Evolutionary conservation across 2,329 filamentous ascomycete genomes (phyloP).

Genomic region (Sporothrix protearum): DNA sequence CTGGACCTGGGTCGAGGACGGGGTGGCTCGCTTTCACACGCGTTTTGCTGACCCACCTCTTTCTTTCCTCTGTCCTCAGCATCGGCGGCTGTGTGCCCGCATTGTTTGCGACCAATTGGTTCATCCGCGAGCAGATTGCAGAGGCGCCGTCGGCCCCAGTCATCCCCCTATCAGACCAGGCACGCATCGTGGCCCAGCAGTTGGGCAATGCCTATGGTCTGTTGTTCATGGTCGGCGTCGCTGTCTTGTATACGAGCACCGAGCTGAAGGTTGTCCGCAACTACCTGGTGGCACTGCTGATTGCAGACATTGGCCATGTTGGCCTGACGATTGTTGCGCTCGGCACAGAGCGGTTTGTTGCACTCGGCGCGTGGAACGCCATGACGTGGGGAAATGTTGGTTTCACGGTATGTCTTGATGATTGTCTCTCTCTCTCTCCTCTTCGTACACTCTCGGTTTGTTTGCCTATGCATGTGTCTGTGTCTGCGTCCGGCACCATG

Average conservation of each 20-base stretch:
- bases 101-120: conserved; percentile 56
- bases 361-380: conserved; percentile 60
- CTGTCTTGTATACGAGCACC: conserved; percentile 59
- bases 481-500: not conserved
- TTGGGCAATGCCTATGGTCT: conserved; percentile 68
- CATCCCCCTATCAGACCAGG: conserved; percentile 40
- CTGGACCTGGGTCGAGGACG: not conserved
- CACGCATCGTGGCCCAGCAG: conserved; percentile 60
- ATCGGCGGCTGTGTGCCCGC: conserved; percentile 57
- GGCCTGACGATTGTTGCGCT: conserved; percentile 58
- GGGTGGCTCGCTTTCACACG: not conserved
- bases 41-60: not conserved
- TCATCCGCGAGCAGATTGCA: conserved; percentile 60
- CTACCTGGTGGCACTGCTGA: conserved; percentile 62
- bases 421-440: not conserved
- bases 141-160: conserved; percentile 36
- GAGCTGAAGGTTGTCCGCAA: conserved; percentile 64
- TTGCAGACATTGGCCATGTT: conserved; percentile 66
- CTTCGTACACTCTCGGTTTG: too few species aligned
- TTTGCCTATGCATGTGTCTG: not conserved
- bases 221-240: conserved; percentile 60
- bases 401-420: conserved; percentile 48
- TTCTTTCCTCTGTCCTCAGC: conserved; percentile 38
- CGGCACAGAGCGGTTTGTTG: conserved; percentile 51
- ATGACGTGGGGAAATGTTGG: conserved; percentile 72